phyloP scores from a whole-genome alignment of 345 rosid genomes.

The Limnanthes douglasii region DNA sequence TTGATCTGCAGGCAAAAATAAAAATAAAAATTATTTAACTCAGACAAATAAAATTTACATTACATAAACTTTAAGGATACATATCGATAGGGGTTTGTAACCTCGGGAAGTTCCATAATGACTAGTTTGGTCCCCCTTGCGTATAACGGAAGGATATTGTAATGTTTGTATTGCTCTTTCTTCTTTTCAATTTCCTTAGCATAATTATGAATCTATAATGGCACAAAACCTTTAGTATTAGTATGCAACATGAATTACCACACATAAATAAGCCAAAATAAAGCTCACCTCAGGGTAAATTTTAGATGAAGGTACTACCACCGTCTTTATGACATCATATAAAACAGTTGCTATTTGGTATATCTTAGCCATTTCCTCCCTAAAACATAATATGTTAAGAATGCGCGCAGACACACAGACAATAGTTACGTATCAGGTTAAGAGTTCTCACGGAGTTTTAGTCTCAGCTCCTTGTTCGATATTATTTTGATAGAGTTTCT shows the following conservation, averaged over 20 bases:
- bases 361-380: slow-evolving; percentile 91
- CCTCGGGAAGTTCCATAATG: slow-evolving; percentile 89
- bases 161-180: slow-evolving; percentile 37
- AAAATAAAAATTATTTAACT: slow-evolving; percentile 5
- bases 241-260: no score
- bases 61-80: neutral
- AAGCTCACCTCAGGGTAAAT: slow-evolving; percentile 67
- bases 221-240: no score
- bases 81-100: slow-evolving; percentile 9
- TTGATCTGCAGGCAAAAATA: slow-evolving; percentile 37
- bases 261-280: no score
- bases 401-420: slow-evolving; percentile 1
- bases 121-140: slow-evolving; percentile 52
- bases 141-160: slow-evolving; percentile 78
- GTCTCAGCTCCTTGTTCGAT: slow-evolving; percentile 40
- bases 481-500: slow-evolving; percentile 40
- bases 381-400: slow-evolving; percentile 21
- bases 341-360: slow-evolving; percentile 80
- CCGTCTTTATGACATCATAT: slow-evolving; percentile 60
- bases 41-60: slow-evolving; percentile 1
- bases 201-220: slow-evolving; percentile 41
- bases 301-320: slow-evolving; percentile 28
- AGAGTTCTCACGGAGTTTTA: slow-evolving; percentile 59
- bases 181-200: slow-evolving; percentile 55
- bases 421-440: slow-evolving; percentile 5